These are phyloP conservation scores for Myriosclerotinia duriaeana DNA, from an alignment of 2,329 filamentous ascomycete genomes.

Conservation along the genomic window DNA sequence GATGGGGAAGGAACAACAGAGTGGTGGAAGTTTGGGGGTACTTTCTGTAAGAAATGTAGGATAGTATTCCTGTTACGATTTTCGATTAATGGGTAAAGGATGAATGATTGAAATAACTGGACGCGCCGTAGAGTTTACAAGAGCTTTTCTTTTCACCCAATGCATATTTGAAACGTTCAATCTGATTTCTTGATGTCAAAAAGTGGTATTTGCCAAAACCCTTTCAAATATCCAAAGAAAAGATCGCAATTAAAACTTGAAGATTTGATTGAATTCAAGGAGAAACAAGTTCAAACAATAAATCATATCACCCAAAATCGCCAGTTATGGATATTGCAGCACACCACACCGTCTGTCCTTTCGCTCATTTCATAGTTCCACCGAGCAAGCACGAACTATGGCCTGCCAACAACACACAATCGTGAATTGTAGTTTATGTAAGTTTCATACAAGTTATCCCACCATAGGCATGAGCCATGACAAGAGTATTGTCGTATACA, in stretches of 20 bases:
- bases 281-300: not conserved
- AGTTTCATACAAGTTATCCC: not conserved
- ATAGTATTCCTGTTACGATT: no score
- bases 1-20: no score
- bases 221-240: not conserved
- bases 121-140: not conserved
- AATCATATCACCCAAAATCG: not conserved
- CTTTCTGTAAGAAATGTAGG: no score
- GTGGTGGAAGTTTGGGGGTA: no score
- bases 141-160: not conserved
- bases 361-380: not conserved
- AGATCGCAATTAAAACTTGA: not conserved
- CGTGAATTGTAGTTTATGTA: not conserved
- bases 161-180: not conserved
- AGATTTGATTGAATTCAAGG: not conserved
- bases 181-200: not conserved
- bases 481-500: not conserved
- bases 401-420: not conserved
- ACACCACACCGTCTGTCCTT: not conserved
- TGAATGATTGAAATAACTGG: no score
- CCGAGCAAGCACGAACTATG: not conserved
- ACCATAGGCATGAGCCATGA: not conserved
- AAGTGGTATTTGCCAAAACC: not conserved
- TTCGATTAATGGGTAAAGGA: no score
- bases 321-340: not conserved